Evolutionary conservation across 768 basidiomycete genomes (phyloP).

Genomic region (Lactarius akahatsu): DNA sequence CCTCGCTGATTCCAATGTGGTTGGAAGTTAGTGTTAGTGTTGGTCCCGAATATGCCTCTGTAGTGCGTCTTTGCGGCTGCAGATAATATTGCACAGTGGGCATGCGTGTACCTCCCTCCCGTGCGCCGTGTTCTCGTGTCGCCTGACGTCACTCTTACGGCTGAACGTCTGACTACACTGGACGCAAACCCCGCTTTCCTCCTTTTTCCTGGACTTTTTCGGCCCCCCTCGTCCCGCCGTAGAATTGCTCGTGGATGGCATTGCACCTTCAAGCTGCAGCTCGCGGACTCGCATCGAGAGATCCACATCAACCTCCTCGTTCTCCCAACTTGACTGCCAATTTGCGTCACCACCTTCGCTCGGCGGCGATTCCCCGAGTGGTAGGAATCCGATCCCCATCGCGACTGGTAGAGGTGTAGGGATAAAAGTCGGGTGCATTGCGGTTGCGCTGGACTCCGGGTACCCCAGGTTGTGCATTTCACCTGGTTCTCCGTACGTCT

Average conservation of each 20-base stretch:
- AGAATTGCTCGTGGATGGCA: background rate
- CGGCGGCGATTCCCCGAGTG: background rate
- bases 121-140: conserved; percentile 21
- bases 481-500: background rate
- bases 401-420: conserved; percentile 1
- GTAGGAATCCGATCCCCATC: background rate
- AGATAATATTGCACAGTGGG: conserved; percentile 7
- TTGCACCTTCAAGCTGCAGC: background rate
- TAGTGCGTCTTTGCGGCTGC: conserved; percentile 22
- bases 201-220: conserved; percentile 12
- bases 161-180: conserved; percentile 17
- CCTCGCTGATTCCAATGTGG: background rate
- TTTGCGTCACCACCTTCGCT: background rate
- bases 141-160: conserved; percentile 19
- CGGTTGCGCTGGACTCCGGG: background rate
- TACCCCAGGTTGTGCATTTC: background rate
- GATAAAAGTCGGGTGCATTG: background rate
- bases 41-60: conserved; percentile 21
- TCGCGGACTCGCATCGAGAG: background rate
- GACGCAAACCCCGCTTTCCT: conserved; percentile 18
- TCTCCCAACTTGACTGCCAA: background rate
- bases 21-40: background rate
- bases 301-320: background rate
- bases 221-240: background rate
- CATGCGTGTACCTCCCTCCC: conserved; percentile 14